A percentile compares a stretch with the other conserved stretches of the same genome.
Conservation (phyloP, 179 eudicot genomes). For the Spergularia azorica region DNA sequence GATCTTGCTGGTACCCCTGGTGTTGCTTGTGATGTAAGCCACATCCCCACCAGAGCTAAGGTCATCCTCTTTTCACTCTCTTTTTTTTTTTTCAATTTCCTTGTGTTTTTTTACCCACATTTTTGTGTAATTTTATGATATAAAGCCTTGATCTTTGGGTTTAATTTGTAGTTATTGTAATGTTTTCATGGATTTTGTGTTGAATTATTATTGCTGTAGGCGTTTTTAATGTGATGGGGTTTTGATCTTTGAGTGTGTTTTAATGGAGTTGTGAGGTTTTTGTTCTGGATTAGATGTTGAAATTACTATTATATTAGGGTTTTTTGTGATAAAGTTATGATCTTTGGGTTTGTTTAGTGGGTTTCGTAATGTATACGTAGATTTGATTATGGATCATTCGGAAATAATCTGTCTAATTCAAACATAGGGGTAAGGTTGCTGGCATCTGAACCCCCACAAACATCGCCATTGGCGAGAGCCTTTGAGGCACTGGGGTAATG, state of each 20-base stretch:
- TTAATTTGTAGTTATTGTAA: not conserved
- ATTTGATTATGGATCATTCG: too few relatives aligned
- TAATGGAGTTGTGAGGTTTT: not conserved
- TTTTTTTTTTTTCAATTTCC: not conserved
- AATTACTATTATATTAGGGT: not conserved
- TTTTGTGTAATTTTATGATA: not conserved
- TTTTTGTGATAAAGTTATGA: not conserved
- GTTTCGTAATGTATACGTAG: too few relatives aligned
- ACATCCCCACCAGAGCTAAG: slow-evolving; percentile 78
- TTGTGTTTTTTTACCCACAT: not conserved
- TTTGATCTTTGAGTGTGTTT: not conserved
- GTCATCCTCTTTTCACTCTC: slow-evolving; percentile 16
- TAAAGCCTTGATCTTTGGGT: not conserved
- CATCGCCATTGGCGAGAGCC: too few relatives aligned
- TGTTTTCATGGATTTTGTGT: not conserved
- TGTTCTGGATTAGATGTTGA: not conserved
- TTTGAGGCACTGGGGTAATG: too few relatives aligned
- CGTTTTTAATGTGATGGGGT: not conserved
- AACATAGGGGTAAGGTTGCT: too few relatives aligned
- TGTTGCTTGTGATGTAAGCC: slow-evolving; percentile 93
- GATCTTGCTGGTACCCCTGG: slow-evolving; percentile 95
- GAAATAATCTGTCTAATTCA: too few relatives aligned
- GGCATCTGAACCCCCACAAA: too few relatives aligned
- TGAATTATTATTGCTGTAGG: not conserved
- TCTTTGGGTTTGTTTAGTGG: not conserved